These are phyloP conservation scores for Calonectria crousiana DNA, from an alignment of 2,329 filamentous ascomycete species.

Conservation along the genomic window DNA sequence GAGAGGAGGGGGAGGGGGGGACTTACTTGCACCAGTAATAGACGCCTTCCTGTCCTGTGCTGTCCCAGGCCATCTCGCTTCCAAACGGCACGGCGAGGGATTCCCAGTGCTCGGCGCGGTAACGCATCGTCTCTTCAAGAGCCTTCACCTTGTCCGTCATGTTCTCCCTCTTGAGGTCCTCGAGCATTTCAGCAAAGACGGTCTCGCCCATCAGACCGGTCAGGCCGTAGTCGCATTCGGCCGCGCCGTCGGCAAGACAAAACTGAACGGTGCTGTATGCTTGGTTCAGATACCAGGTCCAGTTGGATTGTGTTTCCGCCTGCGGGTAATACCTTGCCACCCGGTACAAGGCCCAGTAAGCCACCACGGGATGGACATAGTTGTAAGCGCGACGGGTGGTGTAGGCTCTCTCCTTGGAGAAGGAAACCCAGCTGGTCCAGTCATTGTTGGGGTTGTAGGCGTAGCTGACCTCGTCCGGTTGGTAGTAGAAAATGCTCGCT, in stretches of 20 bases:
- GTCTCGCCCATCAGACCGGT: constrained; percentile 72
- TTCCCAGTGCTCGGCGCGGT: constrained; percentile 64
- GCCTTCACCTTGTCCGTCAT: constrained; percentile 52
- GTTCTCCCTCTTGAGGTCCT: constrained; percentile 63
- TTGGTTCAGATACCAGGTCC: constrained; percentile 68
- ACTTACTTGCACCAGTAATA: constrained; percentile 67
- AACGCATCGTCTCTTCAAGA: constrained; percentile 60
- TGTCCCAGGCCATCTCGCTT: constrained; percentile 74
- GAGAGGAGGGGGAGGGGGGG: too few relatives aligned
- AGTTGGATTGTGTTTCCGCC: constrained; percentile 53
- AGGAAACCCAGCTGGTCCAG: constrained; percentile 59
- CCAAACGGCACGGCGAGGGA: constrained; percentile 65
- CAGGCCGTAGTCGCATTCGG: constrained; percentile 57
- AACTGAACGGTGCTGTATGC: constrained; percentile 64
- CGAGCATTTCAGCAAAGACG: constrained; percentile 65
- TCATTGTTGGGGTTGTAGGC: constrained; percentile 57
- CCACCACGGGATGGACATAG: constrained; percentile 68
- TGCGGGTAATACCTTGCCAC: constrained; percentile 62
- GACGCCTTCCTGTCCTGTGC: constrained; percentile 71
- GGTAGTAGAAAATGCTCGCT: constrained; percentile 70
- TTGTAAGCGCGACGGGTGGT: constrained; percentile 66
- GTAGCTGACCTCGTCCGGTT: constrained; percentile 55
- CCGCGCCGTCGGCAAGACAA: constrained; percentile 42
- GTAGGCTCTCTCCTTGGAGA: constrained; percentile 61
- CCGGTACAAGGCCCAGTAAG: constrained; percentile 70